Conservation (phyloP, 1,284 basidiomycete species). For the Cutaneotrichosporon mucoides region DNA sequence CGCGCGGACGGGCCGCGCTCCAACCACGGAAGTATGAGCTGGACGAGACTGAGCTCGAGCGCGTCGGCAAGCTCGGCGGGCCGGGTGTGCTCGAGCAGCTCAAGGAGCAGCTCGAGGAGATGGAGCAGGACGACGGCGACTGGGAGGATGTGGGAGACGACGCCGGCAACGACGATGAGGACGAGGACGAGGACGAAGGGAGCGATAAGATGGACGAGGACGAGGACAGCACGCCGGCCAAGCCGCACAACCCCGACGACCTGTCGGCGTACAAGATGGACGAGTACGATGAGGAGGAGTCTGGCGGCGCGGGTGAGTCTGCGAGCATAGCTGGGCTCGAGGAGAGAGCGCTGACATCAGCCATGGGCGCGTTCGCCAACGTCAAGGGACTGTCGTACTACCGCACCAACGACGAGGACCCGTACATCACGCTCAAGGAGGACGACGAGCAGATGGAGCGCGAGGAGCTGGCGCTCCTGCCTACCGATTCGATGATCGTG, state of each 20-base stretch:
- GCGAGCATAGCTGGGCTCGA: no score
- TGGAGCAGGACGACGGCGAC: slow-evolving; percentile 57
- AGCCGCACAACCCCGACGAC: slow-evolving; percentile 61
- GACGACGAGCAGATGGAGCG: slow-evolving; percentile 77
- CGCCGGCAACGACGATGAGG: slow-evolving; percentile 33
- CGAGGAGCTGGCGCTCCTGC: slow-evolving; percentile 82
- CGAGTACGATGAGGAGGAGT: slow-evolving; percentile 83
- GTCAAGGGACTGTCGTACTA: slow-evolving; percentile 94
- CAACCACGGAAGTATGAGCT: slow-evolving; percentile 86
- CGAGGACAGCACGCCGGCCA: slow-evolving; percentile 20
- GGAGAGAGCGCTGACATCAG: slow-evolving; percentile 46
- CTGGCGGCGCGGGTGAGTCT: slow-evolving; percentile 56
- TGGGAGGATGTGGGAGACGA: slow-evolving; percentile 35
- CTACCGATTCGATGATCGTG: slow-evolving; percentile 88
- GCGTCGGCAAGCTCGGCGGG: slow-evolving; percentile 81
- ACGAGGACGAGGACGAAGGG: slow-evolving; percentile 34
- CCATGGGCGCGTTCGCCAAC: slow-evolving; percentile 85
- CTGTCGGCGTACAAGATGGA: slow-evolving; percentile 90
- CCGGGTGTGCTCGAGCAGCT: slow-evolving; percentile 78
- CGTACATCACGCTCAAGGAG: slow-evolving; percentile 94
- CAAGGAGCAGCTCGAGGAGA: slow-evolving; percentile 67
- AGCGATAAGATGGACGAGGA: slow-evolving; percentile 45
- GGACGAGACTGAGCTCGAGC: slow-evolving; percentile 83
- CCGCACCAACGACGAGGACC: slow-evolving; percentile 87
- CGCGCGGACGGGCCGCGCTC: slow-evolving; percentile 68